Evolutionary conservation across 1,139 yeast genomes (phyloP).

Genomic region (Magnusiomyces tetraspermus): DNA sequence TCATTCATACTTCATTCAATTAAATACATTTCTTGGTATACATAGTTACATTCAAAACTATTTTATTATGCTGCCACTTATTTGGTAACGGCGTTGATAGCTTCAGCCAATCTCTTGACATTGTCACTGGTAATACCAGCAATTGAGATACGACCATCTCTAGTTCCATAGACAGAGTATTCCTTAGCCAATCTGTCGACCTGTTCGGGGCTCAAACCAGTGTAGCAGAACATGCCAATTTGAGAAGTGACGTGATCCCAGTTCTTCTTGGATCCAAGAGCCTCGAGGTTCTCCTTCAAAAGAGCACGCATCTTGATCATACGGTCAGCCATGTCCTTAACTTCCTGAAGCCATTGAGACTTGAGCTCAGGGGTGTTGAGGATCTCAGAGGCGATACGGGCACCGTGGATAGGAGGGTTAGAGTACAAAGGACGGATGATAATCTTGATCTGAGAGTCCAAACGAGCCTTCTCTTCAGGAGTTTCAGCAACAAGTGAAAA

Average conservation of each 20-base stretch:
- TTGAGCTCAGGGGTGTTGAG: conserved; percentile 56
- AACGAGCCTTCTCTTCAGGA: conserved; percentile 33
- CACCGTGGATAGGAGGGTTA: conserved; percentile 94
- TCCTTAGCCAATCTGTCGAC: conserved; percentile 67
- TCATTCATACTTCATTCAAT: too few relatives aligned
- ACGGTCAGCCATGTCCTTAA: conserved; percentile 80
- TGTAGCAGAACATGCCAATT: conserved; percentile 95
- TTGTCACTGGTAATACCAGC: conserved; percentile 85
- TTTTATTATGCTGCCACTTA: conserved; percentile 4
- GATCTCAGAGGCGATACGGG: conserved; percentile 77
- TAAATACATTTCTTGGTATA: too few relatives aligned
- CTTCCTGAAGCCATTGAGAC: conserved; percentile 77
- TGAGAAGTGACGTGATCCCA: conserved; percentile 93
- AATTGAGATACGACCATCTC: conserved; percentile 79
- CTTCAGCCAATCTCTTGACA: conserved; percentile 68
- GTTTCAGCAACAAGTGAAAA: conserved; percentile 41
- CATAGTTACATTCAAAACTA: not conserved
- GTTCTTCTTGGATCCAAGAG: conserved; percentile 69
- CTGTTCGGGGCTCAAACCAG: conserved; percentile 74
- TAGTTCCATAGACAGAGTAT: conserved; percentile 67
- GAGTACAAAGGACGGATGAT: conserved; percentile 79
- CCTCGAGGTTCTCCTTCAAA: conserved; percentile 52
- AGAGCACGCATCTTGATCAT: conserved; percentile 67
- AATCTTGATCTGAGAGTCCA: conserved; percentile 69
- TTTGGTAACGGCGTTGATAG: conserved; percentile 43